Percentiles rank a stretch among this genome's conserved stretches.
Evolutionary conservation across 2,329 filamentous ascomycete genomes (phyloP).

Genomic region (Neonectria magnoliae): DNA sequence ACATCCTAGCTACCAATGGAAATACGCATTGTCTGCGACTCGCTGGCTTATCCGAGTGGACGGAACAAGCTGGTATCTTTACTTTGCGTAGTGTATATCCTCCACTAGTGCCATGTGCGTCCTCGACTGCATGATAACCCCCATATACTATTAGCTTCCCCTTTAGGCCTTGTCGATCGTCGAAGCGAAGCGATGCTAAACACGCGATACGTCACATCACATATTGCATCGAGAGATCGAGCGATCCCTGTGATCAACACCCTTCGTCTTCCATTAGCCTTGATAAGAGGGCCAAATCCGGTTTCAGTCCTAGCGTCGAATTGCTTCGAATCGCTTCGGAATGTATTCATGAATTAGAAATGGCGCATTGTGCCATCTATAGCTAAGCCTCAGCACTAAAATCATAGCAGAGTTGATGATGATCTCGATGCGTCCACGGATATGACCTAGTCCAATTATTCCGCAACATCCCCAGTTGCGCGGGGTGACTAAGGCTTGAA

Average conservation of each 20-base stretch:
- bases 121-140: not conserved
- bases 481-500: too few relatives aligned
- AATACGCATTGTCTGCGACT: constrained; percentile 1
- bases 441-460: too few relatives aligned
- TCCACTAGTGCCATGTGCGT: not conserved
- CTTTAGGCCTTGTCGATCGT: not conserved
- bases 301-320: not conserved
- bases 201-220: not conserved
- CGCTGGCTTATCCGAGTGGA: not conserved
- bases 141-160: not conserved
- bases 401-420: not conserved
- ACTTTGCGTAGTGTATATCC: not conserved
- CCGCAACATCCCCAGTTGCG: too few relatives aligned
- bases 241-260: not conserved
- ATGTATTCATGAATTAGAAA: not conserved
- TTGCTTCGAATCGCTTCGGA: not conserved
- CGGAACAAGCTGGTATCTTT: not conserved
- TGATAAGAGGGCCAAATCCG: not conserved
- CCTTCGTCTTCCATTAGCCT: not conserved
- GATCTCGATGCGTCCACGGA: too few relatives aligned
- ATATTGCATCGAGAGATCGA: not conserved
- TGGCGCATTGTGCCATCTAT: not conserved
- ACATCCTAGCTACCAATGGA: constrained; percentile 1
- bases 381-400: not conserved
- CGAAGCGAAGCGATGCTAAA: not conserved